Conservation (phyloP, 768 basidiomycete species). For the Galerina marginata region DNA sequence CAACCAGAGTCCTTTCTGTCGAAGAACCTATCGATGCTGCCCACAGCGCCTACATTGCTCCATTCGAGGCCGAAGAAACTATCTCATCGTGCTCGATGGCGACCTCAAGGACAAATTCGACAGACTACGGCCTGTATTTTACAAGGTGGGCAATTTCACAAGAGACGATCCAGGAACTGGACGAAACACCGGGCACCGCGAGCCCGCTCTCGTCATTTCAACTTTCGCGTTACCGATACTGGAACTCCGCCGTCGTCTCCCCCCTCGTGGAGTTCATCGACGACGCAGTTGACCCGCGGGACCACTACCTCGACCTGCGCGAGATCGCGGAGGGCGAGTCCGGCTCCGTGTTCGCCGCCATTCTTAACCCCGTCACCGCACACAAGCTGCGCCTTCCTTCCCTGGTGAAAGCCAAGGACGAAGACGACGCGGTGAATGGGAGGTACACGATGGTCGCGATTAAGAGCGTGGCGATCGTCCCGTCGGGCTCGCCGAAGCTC, state of each 20-base stretch:
- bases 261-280: constrained; percentile 70
- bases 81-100: no score
- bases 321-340: constrained; percentile 88
- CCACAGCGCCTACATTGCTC: no score
- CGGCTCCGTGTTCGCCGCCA: constrained; percentile 67
- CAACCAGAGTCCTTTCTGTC: no score
- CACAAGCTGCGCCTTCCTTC: constrained; percentile 46
- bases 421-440: constrained; percentile 37
- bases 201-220: constrained; percentile 50
- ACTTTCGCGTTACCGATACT: constrained; percentile 64
- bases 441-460: constrained; percentile 67
- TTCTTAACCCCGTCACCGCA: constrained; percentile 36
- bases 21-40: no score
- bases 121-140: no score
- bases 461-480: constrained; percentile 70
- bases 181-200: constrained; percentile 28
- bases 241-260: constrained; percentile 64
- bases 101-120: no score
- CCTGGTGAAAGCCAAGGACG: constrained; percentile 42
- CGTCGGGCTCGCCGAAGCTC: constrained; percentile 65
- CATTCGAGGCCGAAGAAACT: no score
- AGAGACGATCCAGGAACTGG: no score
- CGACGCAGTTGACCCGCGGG: constrained; percentile 63
- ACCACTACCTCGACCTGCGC: constrained; percentile 67
- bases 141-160: no score